phyloP scores from a whole-genome alignment of 257 asterid genomes.

The Lycium barbarum region DNA sequence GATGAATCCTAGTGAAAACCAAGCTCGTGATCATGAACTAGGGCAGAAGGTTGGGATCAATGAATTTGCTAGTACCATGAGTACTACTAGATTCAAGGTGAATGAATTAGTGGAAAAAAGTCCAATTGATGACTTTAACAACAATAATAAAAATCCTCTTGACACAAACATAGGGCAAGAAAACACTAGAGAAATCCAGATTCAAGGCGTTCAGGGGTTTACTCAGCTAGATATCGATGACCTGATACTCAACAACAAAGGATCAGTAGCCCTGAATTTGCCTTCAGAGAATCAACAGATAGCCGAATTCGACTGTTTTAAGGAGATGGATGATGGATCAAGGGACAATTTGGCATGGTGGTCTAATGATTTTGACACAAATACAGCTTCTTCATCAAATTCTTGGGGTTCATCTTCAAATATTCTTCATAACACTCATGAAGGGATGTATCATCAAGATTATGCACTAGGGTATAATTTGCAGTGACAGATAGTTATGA shows the following conservation, averaged over 20 bases:
- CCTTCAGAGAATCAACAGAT: constrained; percentile 34
- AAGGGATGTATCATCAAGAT: constrained; percentile 58
- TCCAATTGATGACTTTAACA: constrained; percentile 22
- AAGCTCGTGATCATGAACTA: constrained; percentile 4
- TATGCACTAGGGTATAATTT: constrained; percentile 53
- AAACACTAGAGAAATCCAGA: neutral
- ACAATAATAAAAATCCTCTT: neutral
- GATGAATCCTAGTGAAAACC: constrained; percentile 17
- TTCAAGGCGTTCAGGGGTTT: constrained; percentile 40
- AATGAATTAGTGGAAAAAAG: constrained; percentile 40
- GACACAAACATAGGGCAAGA: constrained; percentile 25
- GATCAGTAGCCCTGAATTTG: constrained; percentile 29
- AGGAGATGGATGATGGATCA: constrained; percentile 51
- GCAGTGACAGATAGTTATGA: constrained; percentile 33
- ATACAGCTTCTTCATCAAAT: constrained; percentile 55
- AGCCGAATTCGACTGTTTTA: constrained; percentile 55
- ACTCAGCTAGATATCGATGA: constrained; percentile 63
- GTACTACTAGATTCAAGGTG: neutral
- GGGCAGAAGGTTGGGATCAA: constrained; percentile 32
- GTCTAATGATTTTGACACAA: constrained; percentile 67
- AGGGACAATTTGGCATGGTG: constrained; percentile 63
- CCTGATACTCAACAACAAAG: constrained; percentile 43
- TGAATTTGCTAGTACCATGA: constrained; percentile 23
- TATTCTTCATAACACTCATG: constrained; percentile 51
- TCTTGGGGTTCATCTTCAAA: constrained; percentile 62